These are phyloP conservation scores for Starmerella vitae DNA, from an alignment of 805 yeast species.

Conservation along the genomic window DNA sequence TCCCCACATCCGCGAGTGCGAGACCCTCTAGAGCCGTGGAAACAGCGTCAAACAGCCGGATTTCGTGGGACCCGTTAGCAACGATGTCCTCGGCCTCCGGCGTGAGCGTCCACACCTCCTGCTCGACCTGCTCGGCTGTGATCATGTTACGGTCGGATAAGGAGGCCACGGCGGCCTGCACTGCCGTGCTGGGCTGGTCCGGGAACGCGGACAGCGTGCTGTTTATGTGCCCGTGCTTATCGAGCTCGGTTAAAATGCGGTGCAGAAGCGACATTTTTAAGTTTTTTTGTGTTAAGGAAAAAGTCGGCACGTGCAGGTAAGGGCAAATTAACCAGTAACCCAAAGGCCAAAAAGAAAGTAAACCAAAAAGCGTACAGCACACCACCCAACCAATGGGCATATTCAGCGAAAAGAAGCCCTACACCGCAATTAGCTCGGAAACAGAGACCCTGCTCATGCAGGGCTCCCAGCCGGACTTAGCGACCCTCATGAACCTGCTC, in stretches of 20 bases:
- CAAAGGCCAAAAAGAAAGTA: no score
- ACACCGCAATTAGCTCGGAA: constrained; percentile 32
- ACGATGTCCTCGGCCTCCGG: constrained; percentile 72
- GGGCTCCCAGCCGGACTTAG: constrained; percentile 29
- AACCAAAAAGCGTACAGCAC: no score
- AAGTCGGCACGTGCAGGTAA: no score
- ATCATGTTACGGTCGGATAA: constrained; percentile 75
- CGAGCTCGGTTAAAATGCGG: constrained; percentile 33
- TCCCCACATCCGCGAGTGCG: constrained; percentile 52
- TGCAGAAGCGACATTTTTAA: constrained; percentile 14
- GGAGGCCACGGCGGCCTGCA: constrained; percentile 67
- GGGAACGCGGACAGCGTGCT: constrained; percentile 64
- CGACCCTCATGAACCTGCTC: constrained; percentile 44
- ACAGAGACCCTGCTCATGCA: constrained; percentile 28
- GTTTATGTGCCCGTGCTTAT: constrained; percentile 43
- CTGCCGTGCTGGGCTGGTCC: constrained; percentile 26
- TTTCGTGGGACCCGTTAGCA: constrained; percentile 78
- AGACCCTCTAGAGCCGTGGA: constrained; percentile 63
- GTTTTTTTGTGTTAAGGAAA: no score
- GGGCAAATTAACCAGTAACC: no score
- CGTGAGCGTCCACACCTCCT: constrained; percentile 62
- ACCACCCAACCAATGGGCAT: constrained; percentile 24
- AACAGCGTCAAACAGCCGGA: constrained; percentile 61
- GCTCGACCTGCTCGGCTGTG: constrained; percentile 55
- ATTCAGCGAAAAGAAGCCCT: constrained; percentile 29